Percentiles rank a stretch among this genome's conserved stretches.
These are phyloP conservation scores for Sporothrix mexicana DNA, from an alignment of 2,329 filamentous ascomycete species.

Conservation along the genomic window DNA sequence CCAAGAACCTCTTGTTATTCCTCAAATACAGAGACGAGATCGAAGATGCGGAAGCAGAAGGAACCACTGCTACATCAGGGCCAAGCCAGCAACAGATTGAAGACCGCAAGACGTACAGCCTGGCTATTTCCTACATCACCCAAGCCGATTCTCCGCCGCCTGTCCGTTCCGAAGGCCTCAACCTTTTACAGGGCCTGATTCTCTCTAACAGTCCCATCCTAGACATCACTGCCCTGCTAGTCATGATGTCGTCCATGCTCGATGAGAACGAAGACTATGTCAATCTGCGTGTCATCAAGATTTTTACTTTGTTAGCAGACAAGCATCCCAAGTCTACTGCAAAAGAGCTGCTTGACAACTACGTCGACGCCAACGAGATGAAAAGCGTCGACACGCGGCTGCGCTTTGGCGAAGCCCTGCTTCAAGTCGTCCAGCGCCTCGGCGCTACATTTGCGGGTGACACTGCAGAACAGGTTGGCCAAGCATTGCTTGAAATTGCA, in stretches of 20 bases:
- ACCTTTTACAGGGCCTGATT: conserved; percentile 65
- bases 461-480: conserved; percentile 57
- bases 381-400: conserved; percentile 66
- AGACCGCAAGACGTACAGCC: conserved; percentile 65
- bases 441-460: conserved; percentile 62
- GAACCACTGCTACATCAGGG: conserved; percentile 35
- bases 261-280: conserved; percentile 74
- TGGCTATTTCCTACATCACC: conserved; percentile 69
- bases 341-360: conserved; percentile 69
- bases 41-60: conserved; percentile 50
- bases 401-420: conserved; percentile 70
- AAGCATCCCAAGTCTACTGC: conserved; percentile 67
- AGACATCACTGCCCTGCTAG: conserved; percentile 69
- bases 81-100: conserved; percentile 58
- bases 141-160: conserved; percentile 67
- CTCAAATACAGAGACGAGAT: conserved; percentile 62
- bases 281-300: conserved; percentile 69
- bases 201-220: conserved; percentile 60
- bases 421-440: conserved; percentile 67
- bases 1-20: conserved; percentile 61
- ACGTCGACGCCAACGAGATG: conserved; percentile 68
- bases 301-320: conserved; percentile 66
- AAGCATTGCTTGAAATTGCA: conserved; percentile 67
- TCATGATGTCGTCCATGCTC: conserved; percentile 68
- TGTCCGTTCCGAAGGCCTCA: conserved; percentile 69